These are phyloP conservation scores for Spergularia bocconei DNA, from an alignment of 148 eudicot species.

Conservation along the genomic window DNA sequence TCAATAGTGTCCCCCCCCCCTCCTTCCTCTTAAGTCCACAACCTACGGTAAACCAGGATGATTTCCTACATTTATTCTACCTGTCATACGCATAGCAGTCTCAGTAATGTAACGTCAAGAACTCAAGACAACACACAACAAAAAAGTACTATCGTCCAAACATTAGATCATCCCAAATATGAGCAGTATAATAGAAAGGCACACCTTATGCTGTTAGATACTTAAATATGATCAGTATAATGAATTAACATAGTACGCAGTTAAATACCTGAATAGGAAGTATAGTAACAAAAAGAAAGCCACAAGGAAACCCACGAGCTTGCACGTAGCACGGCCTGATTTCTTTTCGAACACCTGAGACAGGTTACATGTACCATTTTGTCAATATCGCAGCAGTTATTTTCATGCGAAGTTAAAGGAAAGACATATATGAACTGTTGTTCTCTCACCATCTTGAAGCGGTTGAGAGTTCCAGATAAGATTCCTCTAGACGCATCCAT, in stretches of 20 bases:
- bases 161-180: background rate
- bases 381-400: slow-evolving; percentile 15
- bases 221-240: background rate
- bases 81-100: background rate
- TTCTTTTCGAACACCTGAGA: slow-evolving; percentile 77
- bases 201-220: too few species aligned
- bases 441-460: slow-evolving; percentile 68
- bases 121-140: background rate
- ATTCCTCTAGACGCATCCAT: slow-evolving; percentile 95
- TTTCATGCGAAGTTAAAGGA: background rate
- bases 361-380: background rate
- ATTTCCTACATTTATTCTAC: background rate
- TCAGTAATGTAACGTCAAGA: background rate
- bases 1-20: too few species aligned
- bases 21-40: background rate
- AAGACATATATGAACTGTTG: slow-evolving; percentile 8
- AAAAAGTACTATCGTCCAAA: background rate
- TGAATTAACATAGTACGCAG: background rate
- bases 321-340: slow-evolving; percentile 62
- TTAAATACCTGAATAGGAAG: slow-evolving; percentile 54
- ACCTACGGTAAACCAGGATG: too few species aligned
- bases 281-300: slow-evolving; percentile 53
- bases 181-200: too few species aligned
- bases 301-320: slow-evolving; percentile 58
- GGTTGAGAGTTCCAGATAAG: slow-evolving; percentile 76